Base-by-base conservation (phyloP, 1,284 basidiomycete genomes). In the Cryptococcus amylolentus region DNA sequence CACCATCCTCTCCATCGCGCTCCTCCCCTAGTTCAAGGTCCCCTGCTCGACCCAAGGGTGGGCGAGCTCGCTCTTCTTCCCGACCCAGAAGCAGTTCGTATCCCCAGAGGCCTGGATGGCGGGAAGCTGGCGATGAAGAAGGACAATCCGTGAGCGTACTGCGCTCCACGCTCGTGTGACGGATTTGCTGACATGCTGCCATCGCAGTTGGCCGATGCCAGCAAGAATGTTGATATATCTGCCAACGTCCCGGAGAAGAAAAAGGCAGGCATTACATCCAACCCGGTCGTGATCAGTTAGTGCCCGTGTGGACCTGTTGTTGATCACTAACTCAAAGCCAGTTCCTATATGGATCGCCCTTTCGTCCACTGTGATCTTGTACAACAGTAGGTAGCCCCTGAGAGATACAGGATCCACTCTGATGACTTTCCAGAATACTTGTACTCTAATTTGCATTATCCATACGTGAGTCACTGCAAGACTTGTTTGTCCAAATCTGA, bases 351-450 rank as follows among this genome's bases (percentile, higher is more conserved):
- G 75, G 93, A 98, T 98, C 66, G 80, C 85, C 10, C 86, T 96
- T 62, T 89, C 87, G 52, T 90, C 89, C 5, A 77, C 86, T 5
- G 93, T 98, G 69, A 98, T 98, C 79, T 87, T 96, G 60, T 96
- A 95, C 84, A 97, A 97, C 83, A 94, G 73, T 73, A 47, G 31
- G 73, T 58, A 16, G 9, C 14, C 44, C 28, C 42, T 9, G 10
- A 10, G 18, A 23, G 0, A 23, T 27, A 9, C 16, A 31, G 23
- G 12, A 13, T 47, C 8, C 23, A 42, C 10, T 23, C n/a, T 35
- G 31, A 40, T 26, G 39, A n/a, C 39, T 31, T 10, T 3, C 2
- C 56, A 73, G 73, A 92, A 77, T 88, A 88, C 69, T 79, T 95
- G 64, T 93, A 92, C 80, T 87, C 87, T 72, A 84, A 84, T 52